Percentiles rank a stretch among this genome's conserved stretches.
Evolutionary conservation across 192 early-diverging fungal genomes (phyloP).

Genomic region (Diversispora epigaea): DNA sequence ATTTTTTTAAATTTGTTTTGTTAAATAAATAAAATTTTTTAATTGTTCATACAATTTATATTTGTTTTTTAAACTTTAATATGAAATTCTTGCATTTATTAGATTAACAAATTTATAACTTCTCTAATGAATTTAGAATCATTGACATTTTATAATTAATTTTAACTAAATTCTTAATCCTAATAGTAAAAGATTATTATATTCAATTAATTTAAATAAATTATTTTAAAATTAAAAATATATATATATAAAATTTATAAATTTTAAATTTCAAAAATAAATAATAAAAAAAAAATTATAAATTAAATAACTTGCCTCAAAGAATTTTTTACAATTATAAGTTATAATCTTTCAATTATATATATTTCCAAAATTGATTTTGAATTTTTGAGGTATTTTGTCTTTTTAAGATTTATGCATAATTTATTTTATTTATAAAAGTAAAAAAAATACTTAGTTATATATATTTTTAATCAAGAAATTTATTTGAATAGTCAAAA

Average conservation of each 20-base stretch:
- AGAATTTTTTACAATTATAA: not conserved
- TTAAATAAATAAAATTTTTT: too few species aligned
- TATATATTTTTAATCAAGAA: too few species aligned
- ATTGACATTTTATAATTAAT: not conserved
- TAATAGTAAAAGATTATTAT: not conserved
- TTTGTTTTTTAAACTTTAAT: not conserved
- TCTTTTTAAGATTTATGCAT: too few species aligned
- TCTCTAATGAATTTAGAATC: not conserved
- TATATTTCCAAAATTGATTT: too few species aligned
- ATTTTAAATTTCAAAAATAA: too few species aligned
- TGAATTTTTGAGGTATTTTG: too few species aligned
- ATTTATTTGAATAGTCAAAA: too few species aligned
- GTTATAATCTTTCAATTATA: constrained; percentile 15
- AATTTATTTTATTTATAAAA: too few species aligned
- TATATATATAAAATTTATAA: not conserved
- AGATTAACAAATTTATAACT: not conserved
- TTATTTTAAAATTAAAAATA: not conserved
- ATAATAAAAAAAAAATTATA: too few species aligned
- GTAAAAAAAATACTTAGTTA: too few species aligned
- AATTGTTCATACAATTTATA: not conserved
- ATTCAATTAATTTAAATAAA: constrained; percentile 1
- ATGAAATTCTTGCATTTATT: not conserved
- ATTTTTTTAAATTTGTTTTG: not conserved
- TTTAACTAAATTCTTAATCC: not conserved
- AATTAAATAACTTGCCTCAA: too few species aligned